Conservation (phyloP, 805 yeast species). For the Suhomyces xylopsoci region DNA sequence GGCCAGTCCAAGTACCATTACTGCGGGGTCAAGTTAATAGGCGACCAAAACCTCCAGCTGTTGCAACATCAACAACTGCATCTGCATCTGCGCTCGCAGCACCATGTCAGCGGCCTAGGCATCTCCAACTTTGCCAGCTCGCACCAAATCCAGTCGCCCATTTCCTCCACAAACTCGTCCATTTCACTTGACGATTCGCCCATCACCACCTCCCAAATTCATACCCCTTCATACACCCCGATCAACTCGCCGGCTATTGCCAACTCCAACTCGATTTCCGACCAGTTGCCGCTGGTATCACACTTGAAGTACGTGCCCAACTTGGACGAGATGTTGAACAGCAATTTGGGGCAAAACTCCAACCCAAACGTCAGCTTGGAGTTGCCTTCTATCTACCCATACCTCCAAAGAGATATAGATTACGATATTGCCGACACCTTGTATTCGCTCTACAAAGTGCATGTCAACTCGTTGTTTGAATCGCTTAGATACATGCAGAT, state of each 20-base stretch:
- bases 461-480: conserved; percentile 64
- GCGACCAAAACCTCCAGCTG: conserved; percentile 29
- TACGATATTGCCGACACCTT: conserved; percentile 60
- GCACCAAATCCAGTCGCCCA: conserved; percentile 10
- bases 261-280: conserved; percentile 14
- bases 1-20: conserved; percentile 85
- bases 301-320: conserved; percentile 31
- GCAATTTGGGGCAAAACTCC: conserved; percentile 5
- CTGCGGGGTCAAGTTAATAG: conserved; percentile 60
- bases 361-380: conserved; percentile 16
- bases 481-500: conserved; percentile 65
- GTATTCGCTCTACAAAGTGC: conserved; percentile 57
- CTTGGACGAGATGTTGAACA: conserved; percentile 15
- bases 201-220: conserved; percentile 12
- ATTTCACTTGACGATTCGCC: conserved; percentile 17
- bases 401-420: conserved; percentile 46
- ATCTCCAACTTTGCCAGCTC: background rate
- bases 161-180: conserved; percentile 13
- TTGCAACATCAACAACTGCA: conserved; percentile 10
- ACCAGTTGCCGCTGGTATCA: conserved; percentile 15
- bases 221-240: conserved; percentile 17
- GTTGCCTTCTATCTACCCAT: conserved; percentile 41
- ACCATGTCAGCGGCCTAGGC: conserved; percentile 4
- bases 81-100: background rate
- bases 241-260: conserved; percentile 16